Evolutionary conservation across 305 asterid species (phyloP), one percentile per base, ranked within the genome.

Genomic region (Fraxinus paxiana): DNA sequence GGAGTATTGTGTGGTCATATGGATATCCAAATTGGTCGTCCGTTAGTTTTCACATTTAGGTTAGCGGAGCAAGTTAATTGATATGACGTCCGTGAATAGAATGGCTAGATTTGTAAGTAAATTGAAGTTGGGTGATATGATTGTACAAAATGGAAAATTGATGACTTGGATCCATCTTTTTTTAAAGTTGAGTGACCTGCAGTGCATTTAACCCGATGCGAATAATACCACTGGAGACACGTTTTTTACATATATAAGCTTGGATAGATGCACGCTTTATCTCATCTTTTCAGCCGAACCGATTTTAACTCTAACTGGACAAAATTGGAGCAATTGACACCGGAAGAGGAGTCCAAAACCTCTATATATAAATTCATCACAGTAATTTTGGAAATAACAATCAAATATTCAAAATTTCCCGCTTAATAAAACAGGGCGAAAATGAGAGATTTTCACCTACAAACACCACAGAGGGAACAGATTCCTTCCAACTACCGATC

Each of bases 381-480:
- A 63, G 7, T 24, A 0, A 17, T 3, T 13, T 70, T 70, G 17
- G 37, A 70, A 13, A 35, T 33, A 34, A 33, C 22, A 34, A 71
- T 71, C 18, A 17, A 34, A 5, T 56, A 8, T 30, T 80, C 10
- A 56, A 22, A 35, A 18, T 24, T 67, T 79, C 69, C 43, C 76
- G 82, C 82, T 41, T 20, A 4, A 8, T 12, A 18, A 22, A 26
- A 1, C 46, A 1, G 6, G 0, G n/a, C 0, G 13, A 83, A 76
- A 18, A 93, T 89, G 97, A 85, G 79, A 81, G 90, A 86, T 17
- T 6, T 41, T 59, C 91, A 84, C 51, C 77, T 87, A 75, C 95
- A 90, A 86, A 90, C 93, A 8, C 93, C 92, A 31, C 90, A 85
- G 87, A 85, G 87, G 80, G 93, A 90, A 73, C 88, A 73, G 56